phyloP scores from a whole-genome alignment of 2,329 filamentous ascomycete genomes.

The Alternaria novae-zelandiae region DNA sequence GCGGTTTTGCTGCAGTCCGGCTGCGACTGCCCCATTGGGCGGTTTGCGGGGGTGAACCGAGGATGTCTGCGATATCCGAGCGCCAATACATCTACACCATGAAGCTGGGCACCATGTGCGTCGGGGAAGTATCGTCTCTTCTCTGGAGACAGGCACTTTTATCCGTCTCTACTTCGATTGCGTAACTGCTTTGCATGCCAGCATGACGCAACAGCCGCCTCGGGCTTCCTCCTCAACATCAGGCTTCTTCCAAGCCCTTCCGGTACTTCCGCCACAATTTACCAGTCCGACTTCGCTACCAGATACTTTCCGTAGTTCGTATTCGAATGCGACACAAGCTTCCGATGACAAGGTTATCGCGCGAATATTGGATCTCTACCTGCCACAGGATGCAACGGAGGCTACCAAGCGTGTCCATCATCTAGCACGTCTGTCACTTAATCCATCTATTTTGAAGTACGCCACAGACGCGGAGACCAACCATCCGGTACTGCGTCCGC shows the following conservation, averaged over 20 bases:
- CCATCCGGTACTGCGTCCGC: slow-evolving; percentile 65
- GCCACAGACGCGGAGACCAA: slow-evolving; percentile 70
- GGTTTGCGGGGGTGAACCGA: not conserved
- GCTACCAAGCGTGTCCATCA: slow-evolving; percentile 25
- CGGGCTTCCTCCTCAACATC: slow-evolving; percentile 33
- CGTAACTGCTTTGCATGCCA: slow-evolving; percentile 15
- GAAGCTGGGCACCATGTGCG: not conserved
- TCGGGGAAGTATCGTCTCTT: not conserved
- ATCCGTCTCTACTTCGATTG: not conserved
- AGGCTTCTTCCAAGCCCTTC: slow-evolving; percentile 42
- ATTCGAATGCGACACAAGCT: not conserved
- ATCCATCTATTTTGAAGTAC: slow-evolving; percentile 26
- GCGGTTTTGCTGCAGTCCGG: not conserved
- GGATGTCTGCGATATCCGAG: not conserved
- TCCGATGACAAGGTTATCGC: slow-evolving; percentile 32
- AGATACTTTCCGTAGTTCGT: not conserved
- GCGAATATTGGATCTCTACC: slow-evolving; percentile 33
- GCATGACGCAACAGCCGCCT: slow-evolving; percentile 17
- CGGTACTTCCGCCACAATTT: slow-evolving; percentile 34
- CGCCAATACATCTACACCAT: not conserved
- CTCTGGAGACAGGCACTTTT: not conserved
- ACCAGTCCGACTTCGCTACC: slow-evolving; percentile 13
- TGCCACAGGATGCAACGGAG: slow-evolving; percentile 14
- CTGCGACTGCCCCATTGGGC: not conserved
- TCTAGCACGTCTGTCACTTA: slow-evolving; percentile 26